Evolutionary conservation across 2,329 filamentous ascomycete species (phyloP).

Genomic region (Pseudovirgaria hyperparasitica): DNA sequence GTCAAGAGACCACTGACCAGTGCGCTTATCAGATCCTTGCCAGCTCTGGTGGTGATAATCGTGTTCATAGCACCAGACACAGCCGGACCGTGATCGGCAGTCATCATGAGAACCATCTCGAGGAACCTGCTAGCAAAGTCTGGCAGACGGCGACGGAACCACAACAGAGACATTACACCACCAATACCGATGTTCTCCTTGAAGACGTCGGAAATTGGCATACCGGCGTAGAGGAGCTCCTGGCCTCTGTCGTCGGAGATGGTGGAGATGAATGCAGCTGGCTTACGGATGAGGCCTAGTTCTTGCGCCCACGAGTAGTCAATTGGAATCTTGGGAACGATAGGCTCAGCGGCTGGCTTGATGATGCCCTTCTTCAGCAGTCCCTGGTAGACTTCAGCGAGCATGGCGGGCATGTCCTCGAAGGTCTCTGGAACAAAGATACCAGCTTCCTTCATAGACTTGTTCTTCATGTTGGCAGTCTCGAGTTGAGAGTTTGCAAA

Average conservation of each 20-base stretch:
- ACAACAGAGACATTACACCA: constrained; percentile 98
- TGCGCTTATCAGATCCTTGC: constrained; percentile 94
- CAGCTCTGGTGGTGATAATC: constrained; percentile 98
- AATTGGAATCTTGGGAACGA: constrained; percentile 96
- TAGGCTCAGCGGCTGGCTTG: constrained; percentile 74
- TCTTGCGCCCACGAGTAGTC: constrained; percentile 99
- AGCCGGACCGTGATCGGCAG: constrained; percentile 95
- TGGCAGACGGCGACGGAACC: constrained; percentile 97
- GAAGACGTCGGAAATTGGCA: constrained; percentile 99
- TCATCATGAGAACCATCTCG: constrained; percentile 99
- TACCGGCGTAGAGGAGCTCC: constrained; percentile 95
- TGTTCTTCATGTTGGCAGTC: constrained; percentile 93
- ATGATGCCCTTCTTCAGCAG: constrained; percentile 77
- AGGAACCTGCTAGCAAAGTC: constrained; percentile 96
- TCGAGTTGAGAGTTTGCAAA: constrained; percentile 99
- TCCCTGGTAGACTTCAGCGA: constrained; percentile 76
- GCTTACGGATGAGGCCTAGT: constrained; percentile 98
- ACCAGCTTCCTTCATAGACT: constrained; percentile 88
- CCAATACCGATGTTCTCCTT: constrained; percentile 97
- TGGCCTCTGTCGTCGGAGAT: constrained; percentile 99
- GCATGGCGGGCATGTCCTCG: constrained; percentile 73
- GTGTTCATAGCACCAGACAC: constrained; percentile 99
- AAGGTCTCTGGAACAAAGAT: constrained; percentile 94
- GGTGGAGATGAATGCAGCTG: constrained; percentile 98
- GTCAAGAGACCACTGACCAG: constrained; percentile 94